Percentiles rank a stretch among this genome's conserved stretches.
Conservation (phyloP, 2,329 filamentous ascomycete genomes). For the Calonectria honghensis region DNA sequence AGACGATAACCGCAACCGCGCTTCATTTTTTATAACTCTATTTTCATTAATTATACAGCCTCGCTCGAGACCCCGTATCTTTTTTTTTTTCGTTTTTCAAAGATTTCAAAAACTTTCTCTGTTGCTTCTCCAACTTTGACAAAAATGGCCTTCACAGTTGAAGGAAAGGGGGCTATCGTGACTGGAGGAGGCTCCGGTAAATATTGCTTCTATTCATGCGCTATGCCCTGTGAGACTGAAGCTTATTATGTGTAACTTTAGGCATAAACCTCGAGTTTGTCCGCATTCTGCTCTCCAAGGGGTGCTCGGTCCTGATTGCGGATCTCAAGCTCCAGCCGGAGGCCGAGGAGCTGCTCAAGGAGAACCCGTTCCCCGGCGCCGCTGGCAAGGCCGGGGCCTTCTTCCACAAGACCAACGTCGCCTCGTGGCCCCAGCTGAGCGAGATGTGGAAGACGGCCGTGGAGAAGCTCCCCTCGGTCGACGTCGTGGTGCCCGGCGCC, state of each 20-base stretch:
- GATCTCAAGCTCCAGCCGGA: constrained; percentile 60
- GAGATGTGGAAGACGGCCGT: constrained; percentile 57
- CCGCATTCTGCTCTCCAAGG: constrained; percentile 57
- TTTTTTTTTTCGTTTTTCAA: neutral
- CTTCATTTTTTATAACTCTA: neutral
- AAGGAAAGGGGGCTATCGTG: constrained; percentile 48
- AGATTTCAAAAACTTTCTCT: neutral
- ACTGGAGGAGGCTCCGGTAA: constrained; percentile 52
- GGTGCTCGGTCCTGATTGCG: constrained; percentile 62
- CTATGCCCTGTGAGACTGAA: too few species aligned
- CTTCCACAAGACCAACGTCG: constrained; percentile 62
- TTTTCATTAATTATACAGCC: neutral
- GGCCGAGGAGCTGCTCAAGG: constrained; percentile 57
- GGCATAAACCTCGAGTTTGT: constrained; percentile 63
- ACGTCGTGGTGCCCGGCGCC: constrained; percentile 62
- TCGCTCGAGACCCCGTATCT: neutral
- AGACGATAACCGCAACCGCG: constrained; percentile 44
- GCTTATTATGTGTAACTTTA: constrained; percentile 40
- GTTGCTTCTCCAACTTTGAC: neutral
- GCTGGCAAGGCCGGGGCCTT: constrained; percentile 52
- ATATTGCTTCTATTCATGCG: neutral
- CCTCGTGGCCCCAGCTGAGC: constrained; percentile 60
- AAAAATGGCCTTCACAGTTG: constrained; percentile 39
- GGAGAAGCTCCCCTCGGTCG: constrained; percentile 55
- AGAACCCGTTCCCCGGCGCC: constrained; percentile 54